Percentiles rank a stretch among this genome's conserved stretches.
These are phyloP conservation scores for Clavaria fumosa DNA, from an alignment of 768 basidiomycete genomes.

Conservation along the genomic window DNA sequence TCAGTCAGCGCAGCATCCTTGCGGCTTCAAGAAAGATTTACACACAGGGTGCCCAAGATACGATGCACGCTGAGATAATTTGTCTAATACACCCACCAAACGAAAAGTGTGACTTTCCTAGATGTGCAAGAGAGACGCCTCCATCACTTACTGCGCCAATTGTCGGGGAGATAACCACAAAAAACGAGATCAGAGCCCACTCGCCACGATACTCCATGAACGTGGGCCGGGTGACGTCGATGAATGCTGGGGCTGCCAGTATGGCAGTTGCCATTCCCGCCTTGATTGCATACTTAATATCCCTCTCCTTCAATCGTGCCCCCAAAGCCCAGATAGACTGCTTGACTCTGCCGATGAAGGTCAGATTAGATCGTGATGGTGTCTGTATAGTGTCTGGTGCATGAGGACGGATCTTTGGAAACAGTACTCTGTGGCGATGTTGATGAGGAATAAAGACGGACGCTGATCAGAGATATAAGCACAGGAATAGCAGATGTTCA, in stretches of 20 bases:
- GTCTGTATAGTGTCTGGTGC: conserved; percentile 80
- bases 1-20: conserved; percentile 6
- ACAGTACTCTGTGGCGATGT: conserved; percentile 40
- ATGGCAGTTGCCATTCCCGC: conserved; percentile 72
- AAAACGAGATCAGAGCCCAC: conserved; percentile 92
- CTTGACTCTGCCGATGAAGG: conserved; percentile 43
- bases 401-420: conserved; percentile 71
- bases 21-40: conserved; percentile 8
- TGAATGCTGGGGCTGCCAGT: conserved; percentile 79
- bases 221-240: conserved; percentile 55
- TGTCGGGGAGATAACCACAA: conserved; percentile 83
- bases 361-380: conserved; percentile 45
- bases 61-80: conserved; percentile 78
- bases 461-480: conserved; percentile 18
- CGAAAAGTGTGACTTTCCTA: conserved; percentile 8
- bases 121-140: neutral
- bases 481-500: no score
- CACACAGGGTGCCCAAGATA: conserved; percentile 72
- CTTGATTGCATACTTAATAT: conserved; percentile 81
- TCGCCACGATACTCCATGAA: conserved; percentile 81
- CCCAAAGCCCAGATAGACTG: conserved; percentile 64
- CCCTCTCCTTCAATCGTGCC: conserved; percentile 45
- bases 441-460: conserved; percentile 36
- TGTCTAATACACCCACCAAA: conserved; percentile 42
- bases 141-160: conserved; percentile 53